Percentiles rank a stretch among this genome's conserved stretches.
phyloP scores from a whole-genome alignment of 2,329 filamentous ascomycete species.

The Blumeriella jaapii region DNA sequence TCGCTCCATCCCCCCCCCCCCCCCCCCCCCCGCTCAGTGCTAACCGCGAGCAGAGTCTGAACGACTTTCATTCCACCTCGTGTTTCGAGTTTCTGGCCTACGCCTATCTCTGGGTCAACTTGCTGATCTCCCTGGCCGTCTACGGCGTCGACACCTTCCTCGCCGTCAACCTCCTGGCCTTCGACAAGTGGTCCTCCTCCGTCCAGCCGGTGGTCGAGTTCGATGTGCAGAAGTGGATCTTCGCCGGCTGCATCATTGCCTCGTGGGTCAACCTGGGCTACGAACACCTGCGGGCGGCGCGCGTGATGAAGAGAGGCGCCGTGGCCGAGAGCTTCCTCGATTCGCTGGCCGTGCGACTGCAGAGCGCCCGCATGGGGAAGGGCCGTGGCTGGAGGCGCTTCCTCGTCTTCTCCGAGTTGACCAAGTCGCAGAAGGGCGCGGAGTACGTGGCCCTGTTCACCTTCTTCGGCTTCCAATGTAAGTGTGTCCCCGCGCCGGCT shows the following conservation, averaged over 20 bases:
- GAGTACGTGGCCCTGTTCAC: constrained; percentile 63
- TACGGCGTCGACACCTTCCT: constrained; percentile 90
- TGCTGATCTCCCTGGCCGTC: constrained; percentile 68
- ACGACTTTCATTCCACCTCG: constrained; percentile 78
- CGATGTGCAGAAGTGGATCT: constrained; percentile 84
- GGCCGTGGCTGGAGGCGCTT: constrained; percentile 79
- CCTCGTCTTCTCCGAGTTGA: constrained; percentile 59
- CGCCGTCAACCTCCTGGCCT: constrained; percentile 78
- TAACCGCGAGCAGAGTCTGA: constrained; percentile 34
- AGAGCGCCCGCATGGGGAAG: constrained; percentile 64
- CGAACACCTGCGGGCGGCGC: constrained; percentile 67
- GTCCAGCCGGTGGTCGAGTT: constrained; percentile 70
- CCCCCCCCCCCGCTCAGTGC: background rate
- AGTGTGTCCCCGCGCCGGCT: constrained; percentile 23
- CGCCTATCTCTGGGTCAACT: constrained; percentile 69
- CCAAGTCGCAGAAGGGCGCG: constrained; percentile 59
- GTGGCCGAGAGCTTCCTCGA: constrained; percentile 90
- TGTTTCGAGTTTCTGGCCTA: constrained; percentile 73
- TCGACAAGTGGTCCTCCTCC: constrained; percentile 78
- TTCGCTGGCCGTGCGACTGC: constrained; percentile 70
- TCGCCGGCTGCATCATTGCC: constrained; percentile 80
- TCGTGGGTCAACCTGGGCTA: constrained; percentile 75
- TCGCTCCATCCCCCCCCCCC: too few species aligned
- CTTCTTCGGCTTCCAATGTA: constrained; percentile 56
- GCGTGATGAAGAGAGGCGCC: constrained; percentile 73